phyloP scores from a whole-genome alignment of 306 rosid species.

The Cyamopsis tetragonoloba region DNA sequence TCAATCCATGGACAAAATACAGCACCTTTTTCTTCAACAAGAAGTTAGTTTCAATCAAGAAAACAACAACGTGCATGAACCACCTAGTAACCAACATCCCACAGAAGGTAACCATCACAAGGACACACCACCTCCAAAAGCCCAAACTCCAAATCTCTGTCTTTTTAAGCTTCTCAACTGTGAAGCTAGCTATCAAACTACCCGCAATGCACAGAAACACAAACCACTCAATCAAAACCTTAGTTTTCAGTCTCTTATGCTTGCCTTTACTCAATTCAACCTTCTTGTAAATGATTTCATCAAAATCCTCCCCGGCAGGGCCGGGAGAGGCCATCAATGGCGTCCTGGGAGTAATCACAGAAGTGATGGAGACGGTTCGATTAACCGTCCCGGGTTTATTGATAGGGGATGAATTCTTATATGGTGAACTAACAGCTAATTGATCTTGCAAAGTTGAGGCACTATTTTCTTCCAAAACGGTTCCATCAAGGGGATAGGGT shows the following conservation, averaged over 20 bases:
- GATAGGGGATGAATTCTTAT: slow-evolving; percentile 49
- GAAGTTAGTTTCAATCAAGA: slow-evolving; percentile 81
- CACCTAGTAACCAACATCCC: slow-evolving; percentile 73
- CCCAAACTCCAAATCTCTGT: slow-evolving; percentile 48
- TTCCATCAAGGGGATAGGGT: slow-evolving; percentile 35
- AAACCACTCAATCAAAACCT: slow-evolving; percentile 45
- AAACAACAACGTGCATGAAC: slow-evolving; percentile 70
- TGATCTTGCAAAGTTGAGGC: slow-evolving; percentile 36
- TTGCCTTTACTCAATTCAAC: slow-evolving; percentile 52
- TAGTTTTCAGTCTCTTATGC: slow-evolving; percentile 39
- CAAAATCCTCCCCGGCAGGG: slow-evolving; percentile 47
- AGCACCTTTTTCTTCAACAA: slow-evolving; percentile 73
- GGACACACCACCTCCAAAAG: slow-evolving; percentile 87
- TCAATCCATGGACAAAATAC: slow-evolving; percentile 91
- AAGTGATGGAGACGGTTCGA: slow-evolving; percentile 39
- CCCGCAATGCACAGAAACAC: slow-evolving; percentile 43
- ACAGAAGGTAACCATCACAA: slow-evolving; percentile 66
- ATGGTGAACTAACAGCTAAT: slow-evolving; percentile 42
- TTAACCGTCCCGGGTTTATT: slow-evolving; percentile 28
- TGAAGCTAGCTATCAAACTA: slow-evolving; percentile 53
- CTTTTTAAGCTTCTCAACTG: slow-evolving; percentile 30
- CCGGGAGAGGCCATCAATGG: slow-evolving; percentile 40
- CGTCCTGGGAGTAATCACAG: slow-evolving; percentile 41
- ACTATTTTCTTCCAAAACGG: slow-evolving; percentile 43
- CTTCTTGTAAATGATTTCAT: slow-evolving; percentile 57